These are phyloP conservation scores for Cucumis cinereus DNA, from an alignment of 306 rosid species.

Conservation along the genomic window DNA sequence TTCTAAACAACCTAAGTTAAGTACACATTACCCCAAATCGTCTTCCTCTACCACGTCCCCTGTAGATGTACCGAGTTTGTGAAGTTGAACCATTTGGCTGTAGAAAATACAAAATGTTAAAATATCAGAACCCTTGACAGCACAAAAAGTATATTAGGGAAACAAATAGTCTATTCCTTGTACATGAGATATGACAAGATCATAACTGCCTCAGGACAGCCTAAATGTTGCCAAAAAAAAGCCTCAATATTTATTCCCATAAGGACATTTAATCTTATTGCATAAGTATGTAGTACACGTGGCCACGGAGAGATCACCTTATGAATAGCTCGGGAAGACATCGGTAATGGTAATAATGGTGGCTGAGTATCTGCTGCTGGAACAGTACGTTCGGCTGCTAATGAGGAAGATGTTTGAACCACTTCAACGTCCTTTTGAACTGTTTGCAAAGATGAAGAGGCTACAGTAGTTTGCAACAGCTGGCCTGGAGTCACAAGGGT, in stretches of 20 bases:
- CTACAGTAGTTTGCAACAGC: constrained; percentile 47
- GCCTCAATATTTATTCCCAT: background rate
- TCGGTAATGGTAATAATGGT: constrained; percentile 76
- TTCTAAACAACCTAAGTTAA: background rate
- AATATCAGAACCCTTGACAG: background rate
- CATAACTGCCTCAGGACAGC: background rate
- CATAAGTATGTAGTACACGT: background rate
- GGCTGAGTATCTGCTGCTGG: constrained; percentile 53
- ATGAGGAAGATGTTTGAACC: constrained; percentile 46
- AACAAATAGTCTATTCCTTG: background rate
- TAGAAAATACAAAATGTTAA: background rate
- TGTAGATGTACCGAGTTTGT: constrained; percentile 42
- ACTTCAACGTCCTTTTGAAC: constrained; percentile 74
- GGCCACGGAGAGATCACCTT: constrained; percentile 26
- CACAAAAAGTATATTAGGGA: background rate
- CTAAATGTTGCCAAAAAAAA: background rate
- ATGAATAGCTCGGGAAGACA: constrained; percentile 29
- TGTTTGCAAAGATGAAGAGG: constrained; percentile 38
- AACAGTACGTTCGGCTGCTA: constrained; percentile 26
- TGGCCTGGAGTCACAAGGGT: constrained; percentile 80
- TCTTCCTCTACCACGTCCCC: constrained; percentile 77
- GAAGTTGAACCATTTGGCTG: constrained; percentile 43
- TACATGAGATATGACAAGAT: background rate
- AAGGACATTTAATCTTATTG: background rate
- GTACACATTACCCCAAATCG: constrained; percentile 51